Conservation (phyloP, 345 rosid genomes). For the Draba incana region DNA sequence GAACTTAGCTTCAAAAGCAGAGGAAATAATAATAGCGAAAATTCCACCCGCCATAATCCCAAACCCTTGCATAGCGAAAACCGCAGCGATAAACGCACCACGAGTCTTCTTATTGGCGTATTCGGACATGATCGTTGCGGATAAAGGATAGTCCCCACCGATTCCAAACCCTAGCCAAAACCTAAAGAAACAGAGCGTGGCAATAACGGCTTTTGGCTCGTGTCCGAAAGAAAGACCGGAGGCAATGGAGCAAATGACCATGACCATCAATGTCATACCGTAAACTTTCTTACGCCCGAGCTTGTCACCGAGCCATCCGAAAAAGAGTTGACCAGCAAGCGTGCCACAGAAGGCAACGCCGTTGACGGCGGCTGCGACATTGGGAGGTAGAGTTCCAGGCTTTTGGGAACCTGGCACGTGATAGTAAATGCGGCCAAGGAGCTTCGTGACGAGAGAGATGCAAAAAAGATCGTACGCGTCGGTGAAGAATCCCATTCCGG, state of each 20-base stretch:
- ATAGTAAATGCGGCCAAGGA: constrained; percentile 52
- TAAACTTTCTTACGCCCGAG: constrained; percentile 80
- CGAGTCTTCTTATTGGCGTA: constrained; percentile 52
- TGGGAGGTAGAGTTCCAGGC: constrained; percentile 51
- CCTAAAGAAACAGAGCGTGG: constrained; percentile 44
- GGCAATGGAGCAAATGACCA: constrained; percentile 40
- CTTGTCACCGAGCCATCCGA: constrained; percentile 67
- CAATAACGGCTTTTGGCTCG: constrained; percentile 41
- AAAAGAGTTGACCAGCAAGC: constrained; percentile 43
- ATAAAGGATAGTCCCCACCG: constrained; percentile 51
- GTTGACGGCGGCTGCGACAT: constrained; percentile 51
- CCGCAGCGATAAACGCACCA: constrained; percentile 46
- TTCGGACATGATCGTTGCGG: constrained; percentile 55
- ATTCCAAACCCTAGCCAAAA: constrained; percentile 49
- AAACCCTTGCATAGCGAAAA: constrained; percentile 55
- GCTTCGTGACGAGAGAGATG: constrained; percentile 48
- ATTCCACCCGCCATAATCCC: constrained; percentile 49
- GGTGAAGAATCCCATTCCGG: constrained; percentile 55
- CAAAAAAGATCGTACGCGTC: constrained; percentile 53
- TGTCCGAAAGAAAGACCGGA: constrained; percentile 46
- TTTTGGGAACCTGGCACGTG: constrained; percentile 42
- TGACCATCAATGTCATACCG: constrained; percentile 45
- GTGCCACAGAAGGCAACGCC: constrained; percentile 54
- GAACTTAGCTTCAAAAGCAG: constrained; percentile 42
- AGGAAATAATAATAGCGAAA: constrained; percentile 42